phyloP scores from a whole-genome alignment of 164 flowering plant species.

The Magnolia sinica region DNA sequence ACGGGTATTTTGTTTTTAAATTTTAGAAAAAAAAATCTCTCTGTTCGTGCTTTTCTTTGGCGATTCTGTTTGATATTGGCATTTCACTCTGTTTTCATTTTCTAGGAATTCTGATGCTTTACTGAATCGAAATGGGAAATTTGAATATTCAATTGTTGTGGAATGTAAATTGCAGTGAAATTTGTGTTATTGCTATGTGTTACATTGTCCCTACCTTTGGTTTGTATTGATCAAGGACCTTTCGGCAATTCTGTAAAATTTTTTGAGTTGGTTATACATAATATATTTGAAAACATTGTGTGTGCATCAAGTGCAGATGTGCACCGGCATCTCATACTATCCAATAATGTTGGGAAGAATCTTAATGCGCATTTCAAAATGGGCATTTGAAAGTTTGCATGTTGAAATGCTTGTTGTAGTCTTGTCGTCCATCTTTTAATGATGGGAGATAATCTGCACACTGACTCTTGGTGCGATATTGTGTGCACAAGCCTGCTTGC shows the following conservation, averaged over 20 bases:
- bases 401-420: neutral
- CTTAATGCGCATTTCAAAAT: too few relatives aligned
- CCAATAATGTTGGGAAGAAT: neutral
- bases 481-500: neutral
- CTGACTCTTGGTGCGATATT: neutral
- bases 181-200: neutral
- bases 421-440: neutral
- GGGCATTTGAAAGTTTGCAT: neutral
- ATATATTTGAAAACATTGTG: neutral
- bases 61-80: neutral
- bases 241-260: neutral
- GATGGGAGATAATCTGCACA: neutral
- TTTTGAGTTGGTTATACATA: neutral
- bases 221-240: too few relatives aligned
- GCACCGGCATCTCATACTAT: neutral
- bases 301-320: neutral
- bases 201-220: too few relatives aligned
- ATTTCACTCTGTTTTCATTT: neutral
- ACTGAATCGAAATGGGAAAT: neutral
- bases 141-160: neutral
- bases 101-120: neutral
- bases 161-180: neutral
- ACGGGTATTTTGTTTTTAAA: conserved; percentile 45
- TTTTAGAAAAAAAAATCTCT: neutral
- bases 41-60: neutral